Conservation (phyloP, 495 filamentous ascomycete species). For the Hypoxylon fuscum region DNA sequence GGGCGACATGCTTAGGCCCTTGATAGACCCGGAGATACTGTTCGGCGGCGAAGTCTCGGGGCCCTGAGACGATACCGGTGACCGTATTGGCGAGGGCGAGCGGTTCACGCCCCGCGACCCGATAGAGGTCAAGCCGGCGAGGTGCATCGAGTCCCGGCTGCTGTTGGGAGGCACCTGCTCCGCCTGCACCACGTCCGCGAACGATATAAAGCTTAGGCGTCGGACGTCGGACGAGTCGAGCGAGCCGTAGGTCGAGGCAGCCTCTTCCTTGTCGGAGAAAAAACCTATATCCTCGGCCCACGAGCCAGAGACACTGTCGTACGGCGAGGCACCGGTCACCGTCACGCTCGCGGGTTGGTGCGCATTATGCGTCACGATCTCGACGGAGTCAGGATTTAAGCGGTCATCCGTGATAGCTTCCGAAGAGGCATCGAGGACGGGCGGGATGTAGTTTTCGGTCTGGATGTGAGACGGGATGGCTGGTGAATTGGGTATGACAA, state of each 20-base stretch:
- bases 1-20: conserved; percentile 71
- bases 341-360: conserved; percentile 79
- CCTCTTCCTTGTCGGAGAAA: conserved; percentile 56
- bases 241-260: conserved; percentile 74
- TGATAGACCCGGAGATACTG: conserved; percentile 71
- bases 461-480: conserved; percentile 88
- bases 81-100: conserved; percentile 77
- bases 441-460: conserved; percentile 91
- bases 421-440: conserved; percentile 87
- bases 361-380: conserved; percentile 83
- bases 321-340: conserved; percentile 61
- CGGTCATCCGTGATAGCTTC: conserved; percentile 85
- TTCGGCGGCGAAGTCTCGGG: conserved; percentile 71
- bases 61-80: conserved; percentile 72
- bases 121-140: conserved; percentile 63
- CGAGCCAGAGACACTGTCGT: conserved; percentile 41
- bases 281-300: conserved; percentile 66
- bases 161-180: conserved; percentile 70
- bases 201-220: conserved; percentile 89
- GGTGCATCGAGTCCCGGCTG: conserved; percentile 68
- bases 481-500: conserved; percentile 69
- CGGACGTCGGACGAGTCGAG: conserved; percentile 80
- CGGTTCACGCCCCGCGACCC: conserved; percentile 64
- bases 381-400: conserved; percentile 80
- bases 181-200: conserved; percentile 91